Base-by-base conservation (phyloP, 768 basidiomycete species). In the Heimioporus sp. region DNA sequence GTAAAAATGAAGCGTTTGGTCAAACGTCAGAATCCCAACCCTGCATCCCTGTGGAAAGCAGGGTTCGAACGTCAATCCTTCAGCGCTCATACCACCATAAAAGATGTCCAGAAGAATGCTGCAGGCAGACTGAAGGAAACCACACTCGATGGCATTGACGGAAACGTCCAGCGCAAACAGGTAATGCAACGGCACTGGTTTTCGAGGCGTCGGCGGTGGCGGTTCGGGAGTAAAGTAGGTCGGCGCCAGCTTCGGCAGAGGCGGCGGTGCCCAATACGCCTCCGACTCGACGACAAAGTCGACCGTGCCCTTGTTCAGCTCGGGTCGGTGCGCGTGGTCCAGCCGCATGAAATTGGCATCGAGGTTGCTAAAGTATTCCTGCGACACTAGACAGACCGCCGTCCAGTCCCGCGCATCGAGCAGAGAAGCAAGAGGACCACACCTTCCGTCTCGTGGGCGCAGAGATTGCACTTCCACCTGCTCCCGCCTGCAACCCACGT, bases 401-500 rank as follows among this genome's bases (percentile, higher is more conserved):
- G 30, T 56, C 47, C 51, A 57, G 51, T 19, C 21, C 6, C 42
- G 39, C 37, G 41, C 46, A 46, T n/a, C 35, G 48, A 47, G 15
- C 42, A 49, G 47, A 32, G 62, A 34, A 46, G 39, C 2, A 1
- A 39, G 28, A 21, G 16, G 64, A 28, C 7, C 86, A 59, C 58
- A 95, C 96, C 94, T 74, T 83, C 79, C n/a, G 90, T 92, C 63
- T 88, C 82, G 57, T 85, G 80, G 2, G 75, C 71, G 71, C 97
- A 99, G 15, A 99, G 66, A 75, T 98, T 98, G 67, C 97, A 99
- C 60, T 78, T 84, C 92, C 95, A 99, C 58, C 78, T 82, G 52
- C 79, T 78, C 6, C 97, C 97, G 3, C 90, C 90, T 10, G 87
- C 80, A 17, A 80, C 72, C 85, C 92, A 99, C 21, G 74, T 74